Evolutionary conservation across 2,329 filamentous ascomycete genomes (phyloP).

Genomic region (Aspergillus novoparasiticus): DNA sequence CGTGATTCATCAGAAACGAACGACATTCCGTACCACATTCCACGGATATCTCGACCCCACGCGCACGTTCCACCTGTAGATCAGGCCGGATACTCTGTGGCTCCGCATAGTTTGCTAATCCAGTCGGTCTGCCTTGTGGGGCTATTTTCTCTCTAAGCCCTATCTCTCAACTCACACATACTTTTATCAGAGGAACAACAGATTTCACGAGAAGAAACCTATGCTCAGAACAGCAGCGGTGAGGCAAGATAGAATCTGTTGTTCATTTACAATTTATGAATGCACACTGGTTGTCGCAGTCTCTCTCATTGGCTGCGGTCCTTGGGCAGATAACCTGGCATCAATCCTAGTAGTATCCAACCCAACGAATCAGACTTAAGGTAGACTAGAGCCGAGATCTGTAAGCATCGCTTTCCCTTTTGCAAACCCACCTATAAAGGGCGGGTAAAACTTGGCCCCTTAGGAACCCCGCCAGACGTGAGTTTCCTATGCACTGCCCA

Average conservation of each 20-base stretch:
- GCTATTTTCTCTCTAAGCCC: not conserved
- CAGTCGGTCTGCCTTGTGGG: not conserved
- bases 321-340: not conserved
- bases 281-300: not conserved
- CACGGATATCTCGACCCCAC: not conserved
- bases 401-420: rapidly evolving
- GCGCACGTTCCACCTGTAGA: not conserved
- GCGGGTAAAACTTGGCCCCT: not conserved
- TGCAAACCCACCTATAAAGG: not conserved
- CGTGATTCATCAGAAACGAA: not conserved
- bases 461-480: not conserved
- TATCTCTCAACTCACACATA: not conserved
- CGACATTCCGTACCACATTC: not conserved
- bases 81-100: not conserved
- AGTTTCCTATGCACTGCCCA: not conserved
- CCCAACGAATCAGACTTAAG: not conserved
- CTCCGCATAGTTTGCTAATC: not conserved
- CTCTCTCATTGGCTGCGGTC: not conserved
- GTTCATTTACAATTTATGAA: not conserved
- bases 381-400: not conserved
- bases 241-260: not conserved
- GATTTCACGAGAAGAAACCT: not conserved
- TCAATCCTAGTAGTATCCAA: not conserved
- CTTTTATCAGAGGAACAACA: not conserved
- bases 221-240: not conserved